A percentile compares a stretch with the other conserved stretches of the same genome.
phyloP scores from a whole-genome alignment of 768 basidiomycete genomes.

The Termitomyces sp. region DNA sequence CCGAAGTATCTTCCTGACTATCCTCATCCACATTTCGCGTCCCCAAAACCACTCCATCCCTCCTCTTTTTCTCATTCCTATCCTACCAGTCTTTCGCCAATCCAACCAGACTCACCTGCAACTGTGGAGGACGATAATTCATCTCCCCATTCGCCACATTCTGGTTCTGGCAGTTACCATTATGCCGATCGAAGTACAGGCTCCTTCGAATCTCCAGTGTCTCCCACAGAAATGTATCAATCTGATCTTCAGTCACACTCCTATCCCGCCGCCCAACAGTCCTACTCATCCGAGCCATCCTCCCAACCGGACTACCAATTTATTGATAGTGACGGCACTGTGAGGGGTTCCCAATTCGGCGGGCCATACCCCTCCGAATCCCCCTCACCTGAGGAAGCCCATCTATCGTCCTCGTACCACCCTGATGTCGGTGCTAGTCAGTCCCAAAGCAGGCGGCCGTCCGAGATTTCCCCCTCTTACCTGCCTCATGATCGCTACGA shows the following conservation, averaged over 20 bases:
- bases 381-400: slow-evolving; percentile 41
- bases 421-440: slow-evolving; percentile 39
- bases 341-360: slow-evolving; percentile 23
- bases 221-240: slow-evolving; percentile 29
- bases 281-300: slow-evolving; percentile 15
- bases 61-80: slow-evolving; percentile 22
- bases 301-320: slow-evolving; percentile 19
- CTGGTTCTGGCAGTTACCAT: slow-evolving; percentile 25
- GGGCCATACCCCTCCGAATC: slow-evolving; percentile 34
- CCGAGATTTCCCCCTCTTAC: slow-evolving; percentile 36
- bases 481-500: slow-evolving; percentile 36
- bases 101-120: slow-evolving; percentile 24
- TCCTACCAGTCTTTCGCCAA: slow-evolving; percentile 19
- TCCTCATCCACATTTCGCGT: slow-evolving; percentile 15
- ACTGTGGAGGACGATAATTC: slow-evolving; percentile 33
- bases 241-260: slow-evolving; percentile 16
- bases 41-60: slow-evolving; percentile 20
- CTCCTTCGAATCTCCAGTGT: slow-evolving; percentile 28
- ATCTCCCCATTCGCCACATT: slow-evolving; percentile 29
- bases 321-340: slow-evolving; percentile 21
- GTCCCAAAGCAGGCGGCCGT: slow-evolving; percentile 39
- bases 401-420: slow-evolving; percentile 30
- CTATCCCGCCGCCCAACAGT: slow-evolving; percentile 18
- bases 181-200: slow-evolving; percentile 26
- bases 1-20: slow-evolving; percentile 22